A percentile compares a stretch with the other conserved stretches of the same genome.
These are phyloP conservation scores for Fusarium euwallaceae DNA, from an alignment of 2,329 filamentous ascomycete species.

Conservation along the genomic window DNA sequence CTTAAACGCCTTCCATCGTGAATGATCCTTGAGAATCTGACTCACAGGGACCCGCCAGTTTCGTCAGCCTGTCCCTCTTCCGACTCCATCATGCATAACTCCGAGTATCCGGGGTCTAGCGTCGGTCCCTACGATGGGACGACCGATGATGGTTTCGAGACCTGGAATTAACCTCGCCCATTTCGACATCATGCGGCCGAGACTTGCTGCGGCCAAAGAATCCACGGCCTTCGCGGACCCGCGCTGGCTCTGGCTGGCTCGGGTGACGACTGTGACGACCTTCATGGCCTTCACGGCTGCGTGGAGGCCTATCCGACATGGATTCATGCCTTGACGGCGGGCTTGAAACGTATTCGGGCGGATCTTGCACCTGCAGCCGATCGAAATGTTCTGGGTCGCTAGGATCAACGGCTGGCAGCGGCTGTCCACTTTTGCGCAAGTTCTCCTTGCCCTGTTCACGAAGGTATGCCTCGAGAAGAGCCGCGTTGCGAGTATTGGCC, in stretches of 20 bases:
- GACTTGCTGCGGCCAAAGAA: conserved; percentile 48
- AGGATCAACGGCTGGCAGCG: conserved; percentile 63
- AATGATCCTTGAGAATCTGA: conserved; percentile 28
- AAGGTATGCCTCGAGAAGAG: conserved; percentile 76
- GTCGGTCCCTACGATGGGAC: conserved; percentile 36
- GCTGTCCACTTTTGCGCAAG: conserved; percentile 60
- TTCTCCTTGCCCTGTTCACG: conserved; percentile 75
- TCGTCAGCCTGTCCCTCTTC: conserved; percentile 3
- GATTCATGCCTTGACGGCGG: conserved; percentile 43
- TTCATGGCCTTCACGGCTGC: conserved; percentile 30
- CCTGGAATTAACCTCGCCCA: conserved; percentile 37
- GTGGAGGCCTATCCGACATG: conserved; percentile 41
- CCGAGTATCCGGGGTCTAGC: conserved; percentile 33
- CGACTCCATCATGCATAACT: conserved; percentile 13
- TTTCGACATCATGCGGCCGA: conserved; percentile 50
- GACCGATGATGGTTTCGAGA: conserved; percentile 38
- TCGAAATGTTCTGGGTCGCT: conserved; percentile 67
- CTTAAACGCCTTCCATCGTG: conserved; percentile 9
- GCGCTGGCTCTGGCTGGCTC: conserved; percentile 46
- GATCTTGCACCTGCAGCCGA: conserved; percentile 49
- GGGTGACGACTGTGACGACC: conserved; percentile 36
- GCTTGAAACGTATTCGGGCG: conserved; percentile 46
- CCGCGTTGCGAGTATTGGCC: conserved; percentile 82
- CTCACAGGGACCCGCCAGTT: conserved; percentile 36
- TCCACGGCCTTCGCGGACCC: conserved; percentile 45